Conservation (phyloP, 202 grass and related monocot species). For the Setaria italica region DNA sequence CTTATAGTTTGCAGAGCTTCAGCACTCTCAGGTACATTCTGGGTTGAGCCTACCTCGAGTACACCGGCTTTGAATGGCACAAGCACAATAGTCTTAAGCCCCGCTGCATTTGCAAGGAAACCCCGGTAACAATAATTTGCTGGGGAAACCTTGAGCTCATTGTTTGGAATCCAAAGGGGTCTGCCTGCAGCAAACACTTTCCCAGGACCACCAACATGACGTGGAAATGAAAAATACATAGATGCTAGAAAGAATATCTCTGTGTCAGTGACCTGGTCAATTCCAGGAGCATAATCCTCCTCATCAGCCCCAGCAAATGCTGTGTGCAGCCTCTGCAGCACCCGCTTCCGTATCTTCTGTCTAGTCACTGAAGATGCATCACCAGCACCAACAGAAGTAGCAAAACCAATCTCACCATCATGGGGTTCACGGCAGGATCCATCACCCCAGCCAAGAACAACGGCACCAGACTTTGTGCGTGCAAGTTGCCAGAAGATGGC, state of each 20-base stretch:
- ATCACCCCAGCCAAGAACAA: constrained; percentile 96
- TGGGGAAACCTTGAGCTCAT: constrained; percentile 54
- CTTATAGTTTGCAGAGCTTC: constrained; percentile 71
- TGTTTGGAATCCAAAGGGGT: constrained; percentile 80
- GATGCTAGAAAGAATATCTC: constrained; percentile 97
- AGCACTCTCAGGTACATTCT: constrained; percentile 63
- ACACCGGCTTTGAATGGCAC: constrained; percentile 93
- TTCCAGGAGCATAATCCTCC: constrained; percentile 79
- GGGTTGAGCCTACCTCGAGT: constrained; percentile 90
- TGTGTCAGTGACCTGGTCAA: constrained; percentile 88
- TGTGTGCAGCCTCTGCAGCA: constrained; percentile 72
- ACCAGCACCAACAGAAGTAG: constrained; percentile 41
- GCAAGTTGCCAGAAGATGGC: constrained; percentile 98
- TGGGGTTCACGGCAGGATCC: constrained; percentile 80
- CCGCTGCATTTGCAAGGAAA: constrained; percentile 67
- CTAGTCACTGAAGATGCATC: constrained; percentile 49
- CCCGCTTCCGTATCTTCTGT: constrained; percentile 63
- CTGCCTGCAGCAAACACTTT: constrained; percentile 67
- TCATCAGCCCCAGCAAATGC: constrained; percentile 73
- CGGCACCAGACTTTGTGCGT: constrained; percentile 72
- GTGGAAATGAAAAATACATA: constrained; percentile 96
- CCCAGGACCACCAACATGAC: constrained; percentile 74
- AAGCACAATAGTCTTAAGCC: constrained; percentile 82
- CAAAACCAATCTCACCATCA: constrained; percentile 55
- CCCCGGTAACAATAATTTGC: constrained; percentile 90